Percentiles rank a stretch among this genome's conserved stretches.
These are phyloP conservation scores for Cephalotrichum gorgonifer DNA, from an alignment of 2,329 filamentous ascomycete genomes.

Conservation along the genomic window DNA sequence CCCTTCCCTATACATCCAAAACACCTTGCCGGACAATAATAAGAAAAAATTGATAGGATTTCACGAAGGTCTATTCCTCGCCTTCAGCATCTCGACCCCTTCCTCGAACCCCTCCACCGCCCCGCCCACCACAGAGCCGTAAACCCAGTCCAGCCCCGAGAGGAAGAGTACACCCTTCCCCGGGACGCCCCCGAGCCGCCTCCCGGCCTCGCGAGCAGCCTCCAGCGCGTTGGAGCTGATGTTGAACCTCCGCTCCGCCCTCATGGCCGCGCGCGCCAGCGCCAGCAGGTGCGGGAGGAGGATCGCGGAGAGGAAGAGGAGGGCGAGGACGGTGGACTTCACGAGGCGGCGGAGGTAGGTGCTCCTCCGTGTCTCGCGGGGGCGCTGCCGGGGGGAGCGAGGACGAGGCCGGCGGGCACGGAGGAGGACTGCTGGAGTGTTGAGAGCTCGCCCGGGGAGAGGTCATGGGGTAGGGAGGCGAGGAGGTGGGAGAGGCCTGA, in stretches of 20 bases:
- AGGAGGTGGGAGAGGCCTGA: conserved; percentile 4
- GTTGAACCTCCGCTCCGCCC: not conserved
- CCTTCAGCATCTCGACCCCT: conserved; percentile 1
- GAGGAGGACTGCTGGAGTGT: not conserved
- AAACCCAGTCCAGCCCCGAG: conserved; percentile 1
- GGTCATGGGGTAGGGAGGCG: conserved; percentile 1
- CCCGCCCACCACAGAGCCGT: conserved; percentile 1
- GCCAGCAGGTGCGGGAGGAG: conserved; percentile 2
- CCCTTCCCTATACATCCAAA: no score
- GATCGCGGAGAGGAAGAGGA: not conserved
- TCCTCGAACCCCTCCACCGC: conserved; percentile 3
- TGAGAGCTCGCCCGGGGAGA: not conserved
- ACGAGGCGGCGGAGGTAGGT: conserved; percentile 4
- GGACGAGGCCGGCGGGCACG: not conserved
- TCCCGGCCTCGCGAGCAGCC: not conserved
- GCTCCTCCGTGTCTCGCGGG: not conserved
- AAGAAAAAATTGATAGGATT: not conserved
- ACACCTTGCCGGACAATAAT: not conserved
- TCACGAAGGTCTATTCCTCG: not conserved
- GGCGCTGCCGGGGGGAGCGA: not conserved
- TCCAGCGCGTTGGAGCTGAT: not conserved
- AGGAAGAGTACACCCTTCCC: not conserved
- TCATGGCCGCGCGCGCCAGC: not conserved
- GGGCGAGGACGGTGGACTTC: not conserved
- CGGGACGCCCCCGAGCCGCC: not conserved